phyloP scores from a whole-genome alignment of 257 asterid genomes.

The Salvia splendens region DNA sequence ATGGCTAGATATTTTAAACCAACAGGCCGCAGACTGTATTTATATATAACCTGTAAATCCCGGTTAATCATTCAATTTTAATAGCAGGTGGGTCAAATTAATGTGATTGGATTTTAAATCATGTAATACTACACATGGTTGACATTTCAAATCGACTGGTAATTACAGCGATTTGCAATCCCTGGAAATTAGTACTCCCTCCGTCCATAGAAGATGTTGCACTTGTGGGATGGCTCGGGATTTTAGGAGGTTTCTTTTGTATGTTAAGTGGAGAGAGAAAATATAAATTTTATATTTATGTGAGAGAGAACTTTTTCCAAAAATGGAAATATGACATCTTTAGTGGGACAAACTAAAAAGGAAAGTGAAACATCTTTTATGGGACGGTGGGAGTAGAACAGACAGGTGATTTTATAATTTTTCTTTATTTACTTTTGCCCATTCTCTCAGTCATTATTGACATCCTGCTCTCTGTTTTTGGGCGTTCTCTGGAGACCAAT shows the following conservation, averaged over 20 bases:
- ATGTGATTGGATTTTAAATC: conserved; percentile 14
- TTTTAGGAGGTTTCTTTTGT: too few relatives aligned
- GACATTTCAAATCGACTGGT: conserved; percentile 19
- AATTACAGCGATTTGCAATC: conserved; percentile 16
- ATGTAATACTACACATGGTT: conserved; percentile 12
- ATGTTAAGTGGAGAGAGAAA: too few relatives aligned
- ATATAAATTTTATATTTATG: too few relatives aligned
- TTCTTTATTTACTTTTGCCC: conserved; percentile 10
- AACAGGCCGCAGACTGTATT: conserved; percentile 14
- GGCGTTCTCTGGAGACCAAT: conserved; percentile 23
- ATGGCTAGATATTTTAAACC: conserved; percentile 18
- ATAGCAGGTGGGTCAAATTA: conserved; percentile 17
- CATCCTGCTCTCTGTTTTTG: conserved; percentile 5
- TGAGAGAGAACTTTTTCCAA: too few relatives aligned
- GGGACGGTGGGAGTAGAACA: not conserved
- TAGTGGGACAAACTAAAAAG: too few relatives aligned
- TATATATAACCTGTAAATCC: conserved; percentile 5
- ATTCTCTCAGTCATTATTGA: conserved; percentile 8
- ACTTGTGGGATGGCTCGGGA: too few relatives aligned
- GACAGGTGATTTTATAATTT: not conserved
- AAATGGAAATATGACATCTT: too few relatives aligned
- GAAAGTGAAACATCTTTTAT: too few relatives aligned
- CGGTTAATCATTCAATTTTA: conserved; percentile 9
- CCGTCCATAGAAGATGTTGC: too few relatives aligned
- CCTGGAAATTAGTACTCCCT: not conserved